Evolutionary conservation across 371 early-diverging fungal genomes (phyloP).

Genomic region (Mucor racemosus): DNA sequence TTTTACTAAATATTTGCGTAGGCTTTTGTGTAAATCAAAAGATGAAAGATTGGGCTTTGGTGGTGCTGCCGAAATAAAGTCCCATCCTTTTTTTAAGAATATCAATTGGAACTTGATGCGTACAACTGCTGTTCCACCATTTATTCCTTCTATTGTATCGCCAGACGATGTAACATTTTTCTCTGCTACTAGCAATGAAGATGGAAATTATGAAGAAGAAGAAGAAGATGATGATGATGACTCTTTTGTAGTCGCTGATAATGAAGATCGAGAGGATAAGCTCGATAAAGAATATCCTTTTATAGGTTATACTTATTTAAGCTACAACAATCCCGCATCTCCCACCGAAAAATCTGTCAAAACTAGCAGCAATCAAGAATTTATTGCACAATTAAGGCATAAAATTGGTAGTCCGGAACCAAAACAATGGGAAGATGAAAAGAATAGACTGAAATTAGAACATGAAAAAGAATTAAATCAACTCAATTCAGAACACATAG

Average conservation of each 20-base stretch:
- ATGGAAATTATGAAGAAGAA: constrained; percentile 33
- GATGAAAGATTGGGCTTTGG: constrained; percentile 70
- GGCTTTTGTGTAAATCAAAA: constrained; percentile 77
- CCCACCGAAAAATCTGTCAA: background rate
- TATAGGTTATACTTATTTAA: constrained; percentile 79
- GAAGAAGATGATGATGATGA: constrained; percentile 33
- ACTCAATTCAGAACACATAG: background rate
- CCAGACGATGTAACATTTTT: constrained; percentile 90
- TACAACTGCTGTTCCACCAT: constrained; percentile 64
- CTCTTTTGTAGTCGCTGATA: constrained; percentile 35
- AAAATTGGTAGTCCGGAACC: background rate
- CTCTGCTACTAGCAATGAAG: constrained; percentile 71
- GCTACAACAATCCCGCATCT: background rate
- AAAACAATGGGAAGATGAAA: background rate
- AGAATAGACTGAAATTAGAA: background rate
- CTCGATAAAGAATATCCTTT: constrained; percentile 79
- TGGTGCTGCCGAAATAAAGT: constrained; percentile 75
- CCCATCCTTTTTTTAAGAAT: constrained; percentile 84
- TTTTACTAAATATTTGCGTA: constrained; percentile 15
- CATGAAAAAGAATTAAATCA: background rate
- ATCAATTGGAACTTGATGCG: constrained; percentile 76
- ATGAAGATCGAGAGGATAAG: constrained; percentile 35
- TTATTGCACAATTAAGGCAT: constrained; percentile 7
- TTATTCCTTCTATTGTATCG: constrained; percentile 79
- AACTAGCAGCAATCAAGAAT: background rate